Evolutionary conservation across 495 filamentous ascomycete species (phyloP).

Genomic region (Penicillium odoratum): DNA sequence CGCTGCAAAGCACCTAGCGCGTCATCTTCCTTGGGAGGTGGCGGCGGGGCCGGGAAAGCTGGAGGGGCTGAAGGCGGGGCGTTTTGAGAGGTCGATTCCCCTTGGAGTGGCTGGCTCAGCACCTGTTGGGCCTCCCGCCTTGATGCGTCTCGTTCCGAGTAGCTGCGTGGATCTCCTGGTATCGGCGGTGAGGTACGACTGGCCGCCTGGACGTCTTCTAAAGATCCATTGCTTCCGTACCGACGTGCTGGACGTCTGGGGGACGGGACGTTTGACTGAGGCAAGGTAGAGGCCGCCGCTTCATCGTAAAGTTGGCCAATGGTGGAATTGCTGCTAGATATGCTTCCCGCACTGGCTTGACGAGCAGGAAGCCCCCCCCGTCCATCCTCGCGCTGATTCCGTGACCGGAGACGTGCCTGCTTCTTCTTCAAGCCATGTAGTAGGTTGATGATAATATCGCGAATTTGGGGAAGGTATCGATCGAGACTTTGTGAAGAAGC

Average conservation of each 20-base stretch:
- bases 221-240: constrained; percentile 49
- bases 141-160: constrained; percentile 41
- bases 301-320: constrained; percentile 70
- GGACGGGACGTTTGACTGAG: constrained; percentile 29
- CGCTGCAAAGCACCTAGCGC: constrained; percentile 87
- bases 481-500: constrained; percentile 90
- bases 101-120: constrained; percentile 58
- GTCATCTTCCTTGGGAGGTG: constrained; percentile 82
- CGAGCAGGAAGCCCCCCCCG: constrained; percentile 49
- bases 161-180: constrained; percentile 29
- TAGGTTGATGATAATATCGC: constrained; percentile 97
- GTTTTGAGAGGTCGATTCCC: constrained; percentile 38
- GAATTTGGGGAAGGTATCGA: constrained; percentile 84
- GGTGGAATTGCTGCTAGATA: constrained; percentile 57
- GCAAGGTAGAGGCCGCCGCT: constrained; percentile 34
- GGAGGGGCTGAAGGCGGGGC: constrained; percentile 36
- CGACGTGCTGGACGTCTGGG: constrained; percentile 47
- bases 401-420: constrained; percentile 85
- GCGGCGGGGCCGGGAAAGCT: constrained; percentile 61
- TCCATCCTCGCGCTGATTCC: constrained; percentile 66
- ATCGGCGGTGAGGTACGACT: constrained; percentile 47
- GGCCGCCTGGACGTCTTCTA: constrained; percentile 46
- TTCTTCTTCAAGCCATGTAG: constrained; percentile 95
- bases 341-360: constrained; percentile 67
- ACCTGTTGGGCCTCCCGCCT: constrained; percentile 53